A percentile compares a stretch with the other conserved stretches of the same genome.
phyloP scores from a whole-genome alignment of 257 asterid genomes.

The Penstemon barbatus region DNA sequence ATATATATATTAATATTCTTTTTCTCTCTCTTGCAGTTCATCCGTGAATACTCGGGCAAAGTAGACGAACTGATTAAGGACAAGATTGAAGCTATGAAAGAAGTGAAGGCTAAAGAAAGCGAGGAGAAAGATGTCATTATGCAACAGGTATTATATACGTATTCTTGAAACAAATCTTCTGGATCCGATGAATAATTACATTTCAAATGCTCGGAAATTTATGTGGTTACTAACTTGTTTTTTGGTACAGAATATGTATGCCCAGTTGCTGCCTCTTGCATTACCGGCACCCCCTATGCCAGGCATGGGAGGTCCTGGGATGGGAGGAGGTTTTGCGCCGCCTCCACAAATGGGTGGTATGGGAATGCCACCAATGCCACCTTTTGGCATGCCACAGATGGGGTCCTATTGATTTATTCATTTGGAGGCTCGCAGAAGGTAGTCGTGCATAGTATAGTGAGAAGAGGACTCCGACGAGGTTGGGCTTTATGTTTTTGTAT shows the following conservation, averaged over 20 bases:
- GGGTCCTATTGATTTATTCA: slow-evolving; percentile 44
- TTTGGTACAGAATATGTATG: slow-evolving; percentile 53
- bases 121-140: slow-evolving; percentile 55
- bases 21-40: slow-evolving; percentile 40
- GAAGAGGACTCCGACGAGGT: slow-evolving; percentile 5
- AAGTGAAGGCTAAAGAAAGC: slow-evolving; percentile 50
- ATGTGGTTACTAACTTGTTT: background rate
- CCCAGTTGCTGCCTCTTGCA: slow-evolving; percentile 63
- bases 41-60: slow-evolving; percentile 58
- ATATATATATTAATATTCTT: background rate
- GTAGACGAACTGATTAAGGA: slow-evolving; percentile 60
- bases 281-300: slow-evolving; percentile 63
- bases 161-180: background rate
- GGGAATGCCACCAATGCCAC: slow-evolving; percentile 71
- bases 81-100: slow-evolving; percentile 50
- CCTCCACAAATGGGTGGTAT: slow-evolving; percentile 57
- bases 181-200: background rate
- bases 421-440: slow-evolving; percentile 15
- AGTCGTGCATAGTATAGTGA: slow-evolving; percentile 9
- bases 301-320: slow-evolving; percentile 51
- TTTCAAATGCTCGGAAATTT: slow-evolving; percentile 6
- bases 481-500: slow-evolving; percentile 5
- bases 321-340: slow-evolving; percentile 48
- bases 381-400: slow-evolving; percentile 60
- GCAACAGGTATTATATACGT: slow-evolving; percentile 44